Conservation (phyloP, 176 grass and related monocot genomes). For the Oryza coarctata region DNA sequence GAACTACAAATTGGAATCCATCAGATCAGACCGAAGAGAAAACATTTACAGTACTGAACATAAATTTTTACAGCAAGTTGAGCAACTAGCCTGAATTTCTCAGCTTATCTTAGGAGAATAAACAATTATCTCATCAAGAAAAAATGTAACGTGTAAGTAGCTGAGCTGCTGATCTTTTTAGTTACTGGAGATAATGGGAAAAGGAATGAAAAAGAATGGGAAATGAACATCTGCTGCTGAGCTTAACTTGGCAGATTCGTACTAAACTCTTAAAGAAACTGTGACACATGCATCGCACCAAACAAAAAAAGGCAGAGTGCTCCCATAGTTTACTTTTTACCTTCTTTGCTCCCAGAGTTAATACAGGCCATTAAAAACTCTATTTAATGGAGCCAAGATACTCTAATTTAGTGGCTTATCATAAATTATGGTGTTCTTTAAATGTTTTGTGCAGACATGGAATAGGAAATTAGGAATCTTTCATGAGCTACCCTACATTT, state of each 20-base stretch:
- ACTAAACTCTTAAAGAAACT: neutral
- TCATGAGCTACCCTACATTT: slow-evolving; percentile 11
- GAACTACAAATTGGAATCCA: slow-evolving; percentile 9
- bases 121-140: neutral
- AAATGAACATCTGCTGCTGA: neutral
- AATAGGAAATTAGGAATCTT: slow-evolving; percentile 30
- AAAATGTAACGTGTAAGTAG: neutral
- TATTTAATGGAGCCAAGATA: slow-evolving; percentile 16
- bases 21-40: neutral
- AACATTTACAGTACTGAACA: slow-evolving; percentile 10
- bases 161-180: neutral
- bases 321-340: slow-evolving; percentile 13
- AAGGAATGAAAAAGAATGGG: slow-evolving; percentile 1
- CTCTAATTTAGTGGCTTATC: slow-evolving; percentile 15
- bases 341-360: slow-evolving; percentile 15
- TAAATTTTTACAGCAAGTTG: neutral
- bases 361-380: neutral
- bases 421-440: slow-evolving; percentile 16
- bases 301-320: slow-evolving; percentile 3
- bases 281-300: neutral
- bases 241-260: neutral
- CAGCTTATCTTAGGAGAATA: neutral
- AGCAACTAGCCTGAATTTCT: slow-evolving; percentile 3
- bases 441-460: slow-evolving; percentile 15
- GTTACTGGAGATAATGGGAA: neutral